Evolutionary conservation across 2,329 filamentous ascomycete species (phyloP).

Genomic region (Blastomyces emzantsi): DNA sequence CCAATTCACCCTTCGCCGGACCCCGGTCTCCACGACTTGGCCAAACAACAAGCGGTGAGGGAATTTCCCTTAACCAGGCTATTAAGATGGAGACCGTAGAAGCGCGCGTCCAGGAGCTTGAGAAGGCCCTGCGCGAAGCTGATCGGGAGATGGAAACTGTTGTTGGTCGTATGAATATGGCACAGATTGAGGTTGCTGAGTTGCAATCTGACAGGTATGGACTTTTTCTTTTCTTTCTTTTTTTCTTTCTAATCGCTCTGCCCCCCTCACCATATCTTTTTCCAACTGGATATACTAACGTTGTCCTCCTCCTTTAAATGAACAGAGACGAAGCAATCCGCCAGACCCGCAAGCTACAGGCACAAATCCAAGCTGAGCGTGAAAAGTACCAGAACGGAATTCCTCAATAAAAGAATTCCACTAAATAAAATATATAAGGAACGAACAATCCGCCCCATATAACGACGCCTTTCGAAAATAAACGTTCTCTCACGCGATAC

Average conservation of each 20-base stretch:
- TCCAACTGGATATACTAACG: constrained; percentile 16
- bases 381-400: constrained; percentile 27
- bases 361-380: constrained; percentile 55
- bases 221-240: background rate
- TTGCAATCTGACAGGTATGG: constrained; percentile 49
- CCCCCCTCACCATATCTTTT: constrained; percentile 5
- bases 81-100: constrained; percentile 67
- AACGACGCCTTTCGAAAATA: background rate
- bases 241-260: background rate
- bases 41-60: constrained; percentile 52
- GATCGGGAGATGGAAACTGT: constrained; percentile 79
- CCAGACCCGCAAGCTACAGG: constrained; percentile 61
- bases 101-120: constrained; percentile 71
- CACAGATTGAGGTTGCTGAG: constrained; percentile 73
- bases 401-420: background rate
- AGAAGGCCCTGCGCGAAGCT: constrained; percentile 66
- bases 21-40: constrained; percentile 52
- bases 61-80: constrained; percentile 55
- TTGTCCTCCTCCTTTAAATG: background rate
- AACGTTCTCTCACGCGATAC: background rate
- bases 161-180: constrained; percentile 69
- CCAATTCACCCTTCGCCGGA: constrained; percentile 54
- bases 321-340: constrained; percentile 61
- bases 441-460: background rate
- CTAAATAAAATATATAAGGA: background rate